phyloP scores from a whole-genome alignment of 2,329 filamentous ascomycete genomes.

The Fusarium begoniae region DNA sequence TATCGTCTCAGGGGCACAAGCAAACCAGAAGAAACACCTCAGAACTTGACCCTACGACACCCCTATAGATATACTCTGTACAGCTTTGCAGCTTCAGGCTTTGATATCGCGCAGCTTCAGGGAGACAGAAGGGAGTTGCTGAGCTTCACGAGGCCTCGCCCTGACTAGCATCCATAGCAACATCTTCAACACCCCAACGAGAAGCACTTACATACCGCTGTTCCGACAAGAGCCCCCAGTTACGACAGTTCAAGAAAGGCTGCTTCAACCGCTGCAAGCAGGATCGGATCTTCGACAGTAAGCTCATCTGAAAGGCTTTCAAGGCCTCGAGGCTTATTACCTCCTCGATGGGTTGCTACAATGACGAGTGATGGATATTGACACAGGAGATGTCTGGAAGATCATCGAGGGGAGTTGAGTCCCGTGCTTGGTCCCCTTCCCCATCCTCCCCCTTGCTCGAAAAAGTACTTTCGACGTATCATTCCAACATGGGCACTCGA shows the following conservation, averaged over 20 bases:
- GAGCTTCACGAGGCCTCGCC: rapidly evolving
- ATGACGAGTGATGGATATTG: rapidly evolving
- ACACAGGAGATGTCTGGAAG: rapidly evolving
- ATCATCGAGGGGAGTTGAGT: not conserved
- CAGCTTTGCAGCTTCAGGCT: too few species aligned
- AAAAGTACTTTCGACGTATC: rapidly evolving
- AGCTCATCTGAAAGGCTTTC: too few species aligned
- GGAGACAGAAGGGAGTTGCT: rapidly evolving
- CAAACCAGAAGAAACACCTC: not conserved
- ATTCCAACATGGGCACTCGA: rapidly evolving
- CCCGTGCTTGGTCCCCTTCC: too few species aligned
- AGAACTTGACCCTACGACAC: rapidly evolving
- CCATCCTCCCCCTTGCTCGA: not conserved
- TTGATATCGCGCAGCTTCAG: rapidly evolving
- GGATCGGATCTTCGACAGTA: not conserved
- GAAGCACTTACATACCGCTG: rapidly evolving
- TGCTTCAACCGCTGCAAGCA: rapidly evolving
- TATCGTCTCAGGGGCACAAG: rapidly evolving
- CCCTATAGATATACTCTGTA: too few species aligned
- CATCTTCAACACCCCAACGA: rapidly evolving
- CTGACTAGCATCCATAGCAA: too few species aligned
- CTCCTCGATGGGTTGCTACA: too few species aligned
- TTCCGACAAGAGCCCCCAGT: rapidly evolving
- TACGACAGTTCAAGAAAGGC: rapidly evolving
- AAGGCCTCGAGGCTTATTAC: rapidly evolving